Percentiles rank a stretch among this genome's conserved stretches.
phyloP scores from a whole-genome alignment of 75 land plant species.

The Ceratopteris richardii region DNA sequence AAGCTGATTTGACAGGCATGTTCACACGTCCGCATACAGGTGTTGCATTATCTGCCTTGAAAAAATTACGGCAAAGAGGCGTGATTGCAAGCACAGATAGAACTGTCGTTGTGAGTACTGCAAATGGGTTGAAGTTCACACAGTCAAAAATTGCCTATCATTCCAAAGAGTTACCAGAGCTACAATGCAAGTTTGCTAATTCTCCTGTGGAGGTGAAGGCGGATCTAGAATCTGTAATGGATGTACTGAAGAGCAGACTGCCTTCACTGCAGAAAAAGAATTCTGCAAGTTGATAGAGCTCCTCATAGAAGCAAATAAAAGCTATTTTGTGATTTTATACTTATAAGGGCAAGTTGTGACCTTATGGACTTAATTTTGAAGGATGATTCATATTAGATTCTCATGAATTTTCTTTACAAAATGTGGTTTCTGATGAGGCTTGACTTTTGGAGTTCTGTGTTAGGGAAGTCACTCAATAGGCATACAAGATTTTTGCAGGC shows the following conservation, averaged over 20 bases:
- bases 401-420: too few relatives aligned
- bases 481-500: too few relatives aligned
- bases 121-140: constrained; percentile 12
- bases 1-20: constrained; percentile 9
- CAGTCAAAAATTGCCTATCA: constrained; percentile 11
- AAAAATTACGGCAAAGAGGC: constrained; percentile 6
- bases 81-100: not conserved
- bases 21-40: constrained; percentile 15
- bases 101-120: constrained; percentile 14
- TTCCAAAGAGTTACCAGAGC: constrained; percentile 3
- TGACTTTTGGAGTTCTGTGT: too few relatives aligned
- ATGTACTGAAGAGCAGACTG: constrained; percentile 5
- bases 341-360: too few relatives aligned
- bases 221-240: constrained; percentile 9
- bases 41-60: constrained; percentile 6
- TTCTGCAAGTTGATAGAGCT: too few relatives aligned
- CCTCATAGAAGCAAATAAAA: too few relatives aligned
- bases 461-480: too few relatives aligned
- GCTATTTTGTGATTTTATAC: too few relatives aligned
- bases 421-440: too few relatives aligned
- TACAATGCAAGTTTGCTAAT: constrained; percentile 11
- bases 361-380: too few relatives aligned
- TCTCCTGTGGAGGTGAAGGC: constrained; percentile 4
- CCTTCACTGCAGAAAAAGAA: too few relatives aligned
- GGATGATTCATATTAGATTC: too few relatives aligned